Conservation (phyloP, 768 basidiomycete species). For the Podaxis sp. region DNA sequence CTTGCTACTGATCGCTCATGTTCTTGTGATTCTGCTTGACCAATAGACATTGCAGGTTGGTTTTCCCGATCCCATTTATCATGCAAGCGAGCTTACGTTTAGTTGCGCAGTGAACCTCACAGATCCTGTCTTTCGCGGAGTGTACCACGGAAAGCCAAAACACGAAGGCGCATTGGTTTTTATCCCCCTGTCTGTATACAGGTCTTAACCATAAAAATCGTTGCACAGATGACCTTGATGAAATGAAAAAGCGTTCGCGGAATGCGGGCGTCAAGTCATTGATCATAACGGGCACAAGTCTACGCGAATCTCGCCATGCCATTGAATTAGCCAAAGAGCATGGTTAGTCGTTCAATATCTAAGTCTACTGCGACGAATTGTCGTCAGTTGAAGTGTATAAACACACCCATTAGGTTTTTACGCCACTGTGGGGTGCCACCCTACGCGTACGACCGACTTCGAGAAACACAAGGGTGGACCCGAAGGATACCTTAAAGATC, state of each 20-base stretch:
- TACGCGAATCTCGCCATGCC: slow-evolving; percentile 61
- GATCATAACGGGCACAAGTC: slow-evolving; percentile 76
- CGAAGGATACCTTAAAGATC: slow-evolving; percentile 56
- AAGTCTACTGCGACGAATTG: neutral
- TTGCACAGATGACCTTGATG: slow-evolving; percentile 58
- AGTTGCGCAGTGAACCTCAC: slow-evolving; percentile 35
- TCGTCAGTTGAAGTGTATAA: slow-evolving; percentile 5
- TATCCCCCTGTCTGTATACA: neutral
- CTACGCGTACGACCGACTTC: slow-evolving; percentile 72
- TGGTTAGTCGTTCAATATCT: slow-evolving; percentile 32
- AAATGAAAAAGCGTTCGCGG: slow-evolving; percentile 54
- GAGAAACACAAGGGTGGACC: slow-evolving; percentile 55
- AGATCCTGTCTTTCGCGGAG: slow-evolving; percentile 57
- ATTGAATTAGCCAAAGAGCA: slow-evolving; percentile 59
- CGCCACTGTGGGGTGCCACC: slow-evolving; percentile 80
- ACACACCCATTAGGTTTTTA: slow-evolving; percentile 47
- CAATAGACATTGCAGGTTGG: slow-evolving; percentile 2
- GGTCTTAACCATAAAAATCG: neutral
- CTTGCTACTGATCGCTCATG: neutral
- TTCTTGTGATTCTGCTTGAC: neutral
- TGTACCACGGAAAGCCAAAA: slow-evolving; percentile 47
- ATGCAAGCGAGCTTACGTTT: neutral
- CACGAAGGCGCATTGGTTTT: slow-evolving; percentile 41
- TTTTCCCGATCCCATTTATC: neutral
- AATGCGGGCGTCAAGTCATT: slow-evolving; percentile 65